Base-by-base conservation (phyloP, 805 yeast genomes). In the Hanseniaspora hatyaiensis region DNA sequence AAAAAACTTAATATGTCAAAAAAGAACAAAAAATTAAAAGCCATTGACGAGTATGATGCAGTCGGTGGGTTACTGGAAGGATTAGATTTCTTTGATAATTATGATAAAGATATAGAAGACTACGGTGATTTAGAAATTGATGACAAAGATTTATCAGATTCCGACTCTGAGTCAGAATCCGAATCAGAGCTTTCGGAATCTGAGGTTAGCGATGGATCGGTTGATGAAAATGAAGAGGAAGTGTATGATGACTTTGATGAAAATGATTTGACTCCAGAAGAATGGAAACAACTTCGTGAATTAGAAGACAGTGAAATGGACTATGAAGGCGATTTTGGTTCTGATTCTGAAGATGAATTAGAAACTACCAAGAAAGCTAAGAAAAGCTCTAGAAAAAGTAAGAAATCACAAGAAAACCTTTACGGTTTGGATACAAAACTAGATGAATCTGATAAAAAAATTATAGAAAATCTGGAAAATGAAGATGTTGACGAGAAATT, bases 1-100 rank as follows among this genome's bases (percentile, higher is more conserved):
- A 81, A 80, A 52, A 80, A 82, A 56, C 67, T 88, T 8, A 94
- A 94, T 1, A 60, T 83, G 54, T 77, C 77, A 53, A 74, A 77
- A 0, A 71, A 70, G 47, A 69, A 68, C 13, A 66, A 80, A 40
- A 63, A 70, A 32, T 73, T 72, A 52, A 61, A 46, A 36, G 67
- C 67, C 2, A 58, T 58, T 3, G 78, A 72, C 33, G 86, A 77
- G 12, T 82, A 81, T 57, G 95, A 86, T 62, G 74, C 80, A 2
- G 68, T 87, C 40, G 95, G 83, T 39, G 94, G 87, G n/a, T 59
- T 87, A 19, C 65, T 87, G 4, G 95, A 84, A 46, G 95, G 88
- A 23, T 54, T 68, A 36, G 71, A 67, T 51, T 68, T 59, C 54
- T 57, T 67, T 49, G 71, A 67, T 41, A 57, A 61, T 36, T 63